Evolutionary conservation across 352 stramenopile genomes (phyloP), one percentile per base, ranked within the genome.

Genomic region (Globisporangium abappressorium): DNA sequence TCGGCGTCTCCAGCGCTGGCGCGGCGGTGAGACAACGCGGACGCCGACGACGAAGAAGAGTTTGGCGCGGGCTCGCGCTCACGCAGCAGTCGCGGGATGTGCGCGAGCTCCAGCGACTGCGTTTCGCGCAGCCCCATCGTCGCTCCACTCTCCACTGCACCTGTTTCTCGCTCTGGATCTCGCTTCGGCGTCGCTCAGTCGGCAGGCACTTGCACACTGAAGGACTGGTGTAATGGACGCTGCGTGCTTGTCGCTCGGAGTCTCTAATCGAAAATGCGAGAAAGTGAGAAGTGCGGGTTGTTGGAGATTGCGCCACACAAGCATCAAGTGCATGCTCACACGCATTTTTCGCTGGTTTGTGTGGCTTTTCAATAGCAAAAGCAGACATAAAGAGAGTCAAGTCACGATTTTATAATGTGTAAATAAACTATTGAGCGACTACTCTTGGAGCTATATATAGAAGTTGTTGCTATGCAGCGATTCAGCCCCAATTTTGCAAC

Each of bases 111-210:
- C 36, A 61, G 26, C 55, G 54, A 30, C 46, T 34, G 63, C 53
- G 63, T 41, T 11, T 68, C 63, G 33, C 63, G 63, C 63, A 68
- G 15, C 4, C 63, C 63, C 63, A 68, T 51, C 43, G 38, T 68
- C 36, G 28, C 14, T 59, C 53, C 3, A 26, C 46, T 24, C 24
- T 26, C 24, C 24, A 54, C n/a, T 56, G 8, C n/a, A 30, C n/a
- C n/a, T 11, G 49, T 14, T 14, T 5, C 9, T 14, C 47, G 14
- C 22, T 18, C 49, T 30, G 49, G 11, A 20, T 56, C n/a, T 18
- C 22, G 8, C 36, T 14, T 14, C 14, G 12, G 36, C 11, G 15
- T 49, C 41, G 5, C 18, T 20, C 15, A 43, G 36, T 5, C 0
- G 8, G 33, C 8, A 38, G 38, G 41, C 41, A 22, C 41, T 15